Percentiles rank a stretch among this genome's conserved stretches.
Conservation (phyloP, 1,284 basidiomycete species). For the Irpex lacteus region DNA sequence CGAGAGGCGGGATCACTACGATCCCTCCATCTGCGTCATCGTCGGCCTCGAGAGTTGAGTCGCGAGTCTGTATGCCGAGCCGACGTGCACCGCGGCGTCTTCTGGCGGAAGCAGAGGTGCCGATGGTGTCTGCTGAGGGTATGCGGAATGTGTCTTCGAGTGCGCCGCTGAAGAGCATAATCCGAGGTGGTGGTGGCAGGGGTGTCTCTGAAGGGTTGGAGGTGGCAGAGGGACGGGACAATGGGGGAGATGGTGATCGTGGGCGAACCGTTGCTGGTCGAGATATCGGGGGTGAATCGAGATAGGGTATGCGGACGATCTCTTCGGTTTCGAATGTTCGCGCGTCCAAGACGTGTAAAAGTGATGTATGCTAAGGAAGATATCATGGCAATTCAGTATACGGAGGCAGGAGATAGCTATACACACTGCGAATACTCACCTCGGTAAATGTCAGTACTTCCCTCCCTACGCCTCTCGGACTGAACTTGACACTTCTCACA, state of each 20-base stretch:
- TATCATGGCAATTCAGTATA: background rate
- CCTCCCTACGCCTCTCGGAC: slow-evolving; percentile 45
- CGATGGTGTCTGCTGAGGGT: slow-evolving; percentile 25
- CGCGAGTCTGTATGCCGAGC: slow-evolving; percentile 10
- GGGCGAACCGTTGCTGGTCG: slow-evolving; percentile 22
- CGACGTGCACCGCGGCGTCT: slow-evolving; percentile 16
- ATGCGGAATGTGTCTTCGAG: slow-evolving; percentile 58
- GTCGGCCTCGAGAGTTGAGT: slow-evolving; percentile 19
- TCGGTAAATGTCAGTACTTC: slow-evolving; percentile 85
- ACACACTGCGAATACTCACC: slow-evolving; percentile 38
- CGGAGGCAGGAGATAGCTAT: no score
- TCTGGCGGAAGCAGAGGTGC: slow-evolving; percentile 6
- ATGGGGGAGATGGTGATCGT: slow-evolving; percentile 24
- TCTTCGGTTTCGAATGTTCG: slow-evolving; percentile 77
- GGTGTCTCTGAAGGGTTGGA: slow-evolving; percentile 6
- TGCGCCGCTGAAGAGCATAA: slow-evolving; percentile 42
- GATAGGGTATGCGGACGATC: slow-evolving; percentile 58
- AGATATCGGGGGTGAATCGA: slow-evolving; percentile 26
- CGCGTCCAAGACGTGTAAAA: slow-evolving; percentile 77
- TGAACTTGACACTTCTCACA: slow-evolving; percentile 77
- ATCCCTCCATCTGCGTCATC: slow-evolving; percentile 37
- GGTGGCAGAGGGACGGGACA: slow-evolving; percentile 14
- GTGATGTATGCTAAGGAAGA: slow-evolving; percentile 60
- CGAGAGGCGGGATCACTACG: slow-evolving; percentile 53
- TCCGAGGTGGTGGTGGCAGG: slow-evolving; percentile 31